Evolutionary conservation across 768 basidiomycete species (phyloP).

Genomic region (Hericium alpestre): DNA sequence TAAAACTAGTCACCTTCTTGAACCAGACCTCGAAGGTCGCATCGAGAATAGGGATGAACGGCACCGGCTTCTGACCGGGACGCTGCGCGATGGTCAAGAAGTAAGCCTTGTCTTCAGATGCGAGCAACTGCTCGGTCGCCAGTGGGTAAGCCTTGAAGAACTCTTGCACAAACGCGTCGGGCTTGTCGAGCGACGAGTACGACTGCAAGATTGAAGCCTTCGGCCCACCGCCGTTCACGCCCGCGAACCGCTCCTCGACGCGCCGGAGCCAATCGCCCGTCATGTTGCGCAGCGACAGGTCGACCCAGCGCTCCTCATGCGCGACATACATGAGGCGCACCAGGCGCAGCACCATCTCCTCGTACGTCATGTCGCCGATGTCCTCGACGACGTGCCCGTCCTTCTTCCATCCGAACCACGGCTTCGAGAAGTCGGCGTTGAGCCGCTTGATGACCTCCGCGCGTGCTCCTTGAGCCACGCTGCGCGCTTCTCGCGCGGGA

Average conservation of each 20-base stretch:
- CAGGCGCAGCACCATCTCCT: slow-evolving; percentile 88
- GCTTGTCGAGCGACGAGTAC: slow-evolving; percentile 77
- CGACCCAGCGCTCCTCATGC: slow-evolving; percentile 90
- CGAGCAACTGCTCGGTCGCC: slow-evolving; percentile 77
- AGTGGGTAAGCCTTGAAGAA: slow-evolving; percentile 84
- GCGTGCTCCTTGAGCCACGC: slow-evolving; percentile 79
- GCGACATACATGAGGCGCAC: slow-evolving; percentile 88
- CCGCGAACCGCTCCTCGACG: slow-evolving; percentile 90
- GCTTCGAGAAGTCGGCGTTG: slow-evolving; percentile 93
- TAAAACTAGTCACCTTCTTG: slow-evolving; percentile 76
- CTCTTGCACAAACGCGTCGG: slow-evolving; percentile 57
- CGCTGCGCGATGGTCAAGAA: slow-evolving; percentile 95
- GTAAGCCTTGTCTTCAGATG: slow-evolving; percentile 87
- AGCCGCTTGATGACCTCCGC: slow-evolving; percentile 85
- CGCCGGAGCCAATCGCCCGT: slow-evolving; percentile 96
- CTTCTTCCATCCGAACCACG: slow-evolving; percentile 97
- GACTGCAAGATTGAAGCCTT: slow-evolving; percentile 82
- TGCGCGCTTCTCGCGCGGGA: slow-evolving; percentile 90
- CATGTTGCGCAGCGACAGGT: slow-evolving; percentile 81
- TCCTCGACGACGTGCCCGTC: slow-evolving; percentile 76
- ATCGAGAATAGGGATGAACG: slow-evolving; percentile 95
- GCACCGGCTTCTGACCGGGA: slow-evolving; percentile 95
- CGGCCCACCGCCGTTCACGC: slow-evolving; percentile 61
- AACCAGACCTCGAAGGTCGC: slow-evolving; percentile 96
- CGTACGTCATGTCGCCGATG: slow-evolving; percentile 95